Evolutionary conservation across 352 stramenopile species (phyloP), one percentile per base, ranked within the genome.

Genomic region (Phytophthora brassicae): DNA sequence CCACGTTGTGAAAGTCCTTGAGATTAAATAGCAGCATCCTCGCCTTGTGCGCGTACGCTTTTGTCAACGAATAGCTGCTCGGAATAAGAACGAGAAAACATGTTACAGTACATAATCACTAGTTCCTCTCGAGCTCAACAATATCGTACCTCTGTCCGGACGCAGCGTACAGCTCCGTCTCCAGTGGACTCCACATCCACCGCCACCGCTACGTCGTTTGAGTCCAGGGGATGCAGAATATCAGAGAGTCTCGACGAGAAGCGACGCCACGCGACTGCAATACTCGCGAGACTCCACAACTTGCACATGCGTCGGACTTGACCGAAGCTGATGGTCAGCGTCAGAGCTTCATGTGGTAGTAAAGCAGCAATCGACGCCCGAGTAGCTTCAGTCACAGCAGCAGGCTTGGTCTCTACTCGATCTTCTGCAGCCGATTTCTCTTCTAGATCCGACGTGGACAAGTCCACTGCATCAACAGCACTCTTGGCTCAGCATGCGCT

Each of bases 1-100:
- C 64, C 0, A 75, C 60, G 51, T 95, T 93, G 24, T 82, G 81
- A 8, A 57, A 62, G 70, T 95, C 84, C 29, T 89, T 89, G 12
- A 95, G 61, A 50, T 95, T 95, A 71, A 95, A 95, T 44, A 92
- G 55, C 33, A 95, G 71, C 48, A 88, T 84, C 23, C 86, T 74
- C 24, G 84, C 86, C 60, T 92, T 92, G 53, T 93, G 82, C 2
- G 74, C 81, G 58, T 95, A 95, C 7, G 77, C 73, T 53, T 91
- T 95, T 6, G 86, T 80, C 11, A 95, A 54, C 6, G 78, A 81
- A 41, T 75, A 87, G 39, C 84, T 89, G 50, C n/a, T 48, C 19
- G 9, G 58, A 28, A 31, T 31, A 31, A 31, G 26, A 31, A 31
- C 26, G 26, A 31, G 26, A 31, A 4, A 17, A 55, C 19, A 6